Conservation (phyloP, 2,329 filamentous ascomycete species). For the Ilyonectria sp. region DNA sequence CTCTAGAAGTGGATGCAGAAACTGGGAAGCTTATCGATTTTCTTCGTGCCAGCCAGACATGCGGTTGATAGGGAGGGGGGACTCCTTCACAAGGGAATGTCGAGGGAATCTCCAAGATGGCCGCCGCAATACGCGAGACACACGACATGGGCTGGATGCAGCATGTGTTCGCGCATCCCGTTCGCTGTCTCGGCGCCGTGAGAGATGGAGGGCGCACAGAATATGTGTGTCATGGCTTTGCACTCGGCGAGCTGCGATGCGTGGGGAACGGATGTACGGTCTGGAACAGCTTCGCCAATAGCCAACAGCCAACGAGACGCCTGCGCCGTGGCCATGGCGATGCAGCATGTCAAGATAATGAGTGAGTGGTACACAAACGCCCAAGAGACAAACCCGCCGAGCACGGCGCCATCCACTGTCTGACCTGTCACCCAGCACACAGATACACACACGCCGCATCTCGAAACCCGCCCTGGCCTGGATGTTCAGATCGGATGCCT, state of each 20-base stretch:
- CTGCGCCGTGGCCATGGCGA: neutral
- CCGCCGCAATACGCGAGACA: neutral
- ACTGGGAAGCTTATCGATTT: neutral
- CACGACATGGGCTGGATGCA: neutral
- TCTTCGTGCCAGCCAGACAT: neutral
- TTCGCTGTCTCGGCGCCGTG: neutral
- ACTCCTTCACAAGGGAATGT: neutral
- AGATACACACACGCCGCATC: constrained; percentile 1
- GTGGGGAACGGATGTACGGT: neutral
- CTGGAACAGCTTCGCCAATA: neutral
- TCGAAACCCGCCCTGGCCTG: neutral
- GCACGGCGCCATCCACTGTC: constrained; percentile 5
- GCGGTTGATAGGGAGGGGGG: neutral
- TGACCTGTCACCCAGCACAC: constrained; percentile 2
- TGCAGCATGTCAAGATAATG: neutral
- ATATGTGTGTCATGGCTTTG: neutral
- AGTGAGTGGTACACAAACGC: neutral
- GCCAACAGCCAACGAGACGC: neutral
- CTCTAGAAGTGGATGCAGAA: neutral
- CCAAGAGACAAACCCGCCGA: neutral
- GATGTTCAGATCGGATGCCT: neutral
- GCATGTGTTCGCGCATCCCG: constrained; percentile 4
- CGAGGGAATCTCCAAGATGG: neutral
- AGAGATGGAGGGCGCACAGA: neutral
- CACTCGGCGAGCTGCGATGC: neutral